These are phyloP conservation scores for Cordyceps cateniannulata DNA, from an alignment of 2,329 filamentous ascomycete genomes.

Conservation along the genomic window DNA sequence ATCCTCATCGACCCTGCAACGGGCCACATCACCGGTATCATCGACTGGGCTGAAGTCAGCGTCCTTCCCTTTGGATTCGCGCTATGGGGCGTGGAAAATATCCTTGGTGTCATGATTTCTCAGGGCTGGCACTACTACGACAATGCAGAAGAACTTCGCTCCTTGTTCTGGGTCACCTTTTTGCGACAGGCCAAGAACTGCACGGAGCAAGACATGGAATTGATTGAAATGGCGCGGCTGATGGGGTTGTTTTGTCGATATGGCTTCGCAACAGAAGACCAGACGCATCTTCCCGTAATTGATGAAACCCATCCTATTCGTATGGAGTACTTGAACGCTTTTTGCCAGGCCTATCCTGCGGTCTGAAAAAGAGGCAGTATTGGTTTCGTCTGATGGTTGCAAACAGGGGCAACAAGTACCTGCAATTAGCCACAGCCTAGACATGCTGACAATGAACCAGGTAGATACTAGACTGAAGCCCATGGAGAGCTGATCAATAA, in stretches of 20 bases:
- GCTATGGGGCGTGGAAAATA: conserved; percentile 23
- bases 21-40: conserved; percentile 23
- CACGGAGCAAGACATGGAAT: too few species aligned
- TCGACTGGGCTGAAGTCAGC: conserved; percentile 25
- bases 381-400: too few species aligned
- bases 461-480: too few species aligned
- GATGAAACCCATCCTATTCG: too few species aligned
- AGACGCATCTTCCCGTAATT: too few species aligned
- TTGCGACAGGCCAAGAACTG: background rate
- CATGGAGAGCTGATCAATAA: too few species aligned
- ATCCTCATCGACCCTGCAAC: conserved; percentile 21
- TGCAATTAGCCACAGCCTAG: too few species aligned
- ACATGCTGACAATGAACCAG: too few species aligned
- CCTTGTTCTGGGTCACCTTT: conserved; percentile 12
- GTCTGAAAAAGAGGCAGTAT: too few species aligned
- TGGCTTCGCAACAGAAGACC: background rate
- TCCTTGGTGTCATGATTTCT: conserved; percentile 16
- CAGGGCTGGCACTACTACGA: conserved; percentile 17
- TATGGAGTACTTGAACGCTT: too few species aligned
- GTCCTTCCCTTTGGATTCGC: conserved; percentile 24
- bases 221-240: background rate
- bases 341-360: too few species aligned
- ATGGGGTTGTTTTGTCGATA: conserved; percentile 4
- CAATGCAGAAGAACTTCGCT: conserved; percentile 6
- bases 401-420: too few species aligned